These are phyloP conservation scores for Rhizopogon vesiculosus DNA, from an alignment of 768 basidiomycete genomes.

Conservation along the genomic window DNA sequence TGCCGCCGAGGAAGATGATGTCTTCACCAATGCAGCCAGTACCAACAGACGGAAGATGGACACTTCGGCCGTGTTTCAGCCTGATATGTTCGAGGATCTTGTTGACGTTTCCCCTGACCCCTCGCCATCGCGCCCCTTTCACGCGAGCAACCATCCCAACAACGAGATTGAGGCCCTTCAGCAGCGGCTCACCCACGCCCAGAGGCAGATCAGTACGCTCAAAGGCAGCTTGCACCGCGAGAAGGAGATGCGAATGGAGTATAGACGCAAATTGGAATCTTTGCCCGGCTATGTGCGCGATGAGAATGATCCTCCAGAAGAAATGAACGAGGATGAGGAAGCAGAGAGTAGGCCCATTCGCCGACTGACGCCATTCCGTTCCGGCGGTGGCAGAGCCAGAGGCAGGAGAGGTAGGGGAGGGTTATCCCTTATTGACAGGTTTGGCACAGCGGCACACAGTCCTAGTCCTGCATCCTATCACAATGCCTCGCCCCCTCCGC, in stretches of 20 bases:
- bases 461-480: conserved; percentile 44
- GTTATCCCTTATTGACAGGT: conserved; percentile 52
- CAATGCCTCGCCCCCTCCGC: conserved; percentile 26
- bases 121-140: conserved; percentile 56
- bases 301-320: conserved; percentile 33
- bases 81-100: conserved; percentile 43
- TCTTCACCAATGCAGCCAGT: conserved; percentile 59
- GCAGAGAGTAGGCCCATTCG: conserved; percentile 31
- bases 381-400: conserved; percentile 36
- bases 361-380: conserved; percentile 52
- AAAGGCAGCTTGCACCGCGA: conserved; percentile 77
- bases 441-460: conserved; percentile 53
- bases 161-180: conserved; percentile 81
- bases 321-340: conserved; percentile 44
- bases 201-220: conserved; percentile 79
- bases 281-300: conserved; percentile 32
- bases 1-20: conserved; percentile 52
- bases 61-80: conserved; percentile 41
- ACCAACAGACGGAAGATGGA: conserved; percentile 58
- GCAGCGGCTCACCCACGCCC: conserved; percentile 79
- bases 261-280: conserved; percentile 48
- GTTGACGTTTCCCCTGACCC: conserved; percentile 57
- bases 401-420: conserved; percentile 52
- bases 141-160: conserved; percentile 68
- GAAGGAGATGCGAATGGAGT: conserved; percentile 76